Conservation (phyloP, 2,329 filamentous ascomycete genomes). For the Juglanconis sp. region DNA sequence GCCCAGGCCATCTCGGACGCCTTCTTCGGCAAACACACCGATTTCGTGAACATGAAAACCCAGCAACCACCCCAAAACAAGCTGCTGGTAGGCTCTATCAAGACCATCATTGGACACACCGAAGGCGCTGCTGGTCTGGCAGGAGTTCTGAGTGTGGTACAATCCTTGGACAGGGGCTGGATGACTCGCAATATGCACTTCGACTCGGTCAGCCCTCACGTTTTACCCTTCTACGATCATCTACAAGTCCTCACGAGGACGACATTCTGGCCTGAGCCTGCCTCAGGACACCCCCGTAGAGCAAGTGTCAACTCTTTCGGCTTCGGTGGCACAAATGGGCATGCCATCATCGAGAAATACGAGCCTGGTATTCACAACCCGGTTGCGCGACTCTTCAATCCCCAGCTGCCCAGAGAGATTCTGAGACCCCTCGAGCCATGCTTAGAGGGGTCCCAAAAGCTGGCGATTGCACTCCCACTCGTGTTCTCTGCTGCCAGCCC, state of each 20-base stretch:
- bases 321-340: conserved; percentile 43
- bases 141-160: conserved; percentile 42
- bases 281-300: conserved; percentile 34
- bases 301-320: conserved; percentile 45
- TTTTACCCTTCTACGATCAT: conserved; percentile 33
- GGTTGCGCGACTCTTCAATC: conserved; percentile 10
- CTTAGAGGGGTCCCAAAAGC: background rate
- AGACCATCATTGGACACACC: conserved; percentile 46
- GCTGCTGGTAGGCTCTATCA: conserved; percentile 39
- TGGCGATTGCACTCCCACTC: conserved; percentile 29
- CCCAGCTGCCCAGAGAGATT: background rate
- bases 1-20: conserved; percentile 40
- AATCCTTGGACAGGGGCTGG: conserved; percentile 36
- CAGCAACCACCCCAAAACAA: conserved; percentile 8
- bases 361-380: conserved; percentile 29
- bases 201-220: conserved; percentile 35
- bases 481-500: conserved; percentile 36
- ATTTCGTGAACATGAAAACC: background rate
- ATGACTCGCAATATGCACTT: conserved; percentile 44
- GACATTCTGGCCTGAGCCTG: conserved; percentile 32
- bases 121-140: conserved; percentile 49
- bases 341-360: conserved; percentile 41
- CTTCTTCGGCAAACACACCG: conserved; percentile 29
- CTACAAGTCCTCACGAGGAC: conserved; percentile 32
- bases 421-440: background rate